These are phyloP conservation scores for Biscogniauxia mediterranea DNA, from an alignment of 2,329 filamentous ascomycete genomes.

Conservation along the genomic window DNA sequence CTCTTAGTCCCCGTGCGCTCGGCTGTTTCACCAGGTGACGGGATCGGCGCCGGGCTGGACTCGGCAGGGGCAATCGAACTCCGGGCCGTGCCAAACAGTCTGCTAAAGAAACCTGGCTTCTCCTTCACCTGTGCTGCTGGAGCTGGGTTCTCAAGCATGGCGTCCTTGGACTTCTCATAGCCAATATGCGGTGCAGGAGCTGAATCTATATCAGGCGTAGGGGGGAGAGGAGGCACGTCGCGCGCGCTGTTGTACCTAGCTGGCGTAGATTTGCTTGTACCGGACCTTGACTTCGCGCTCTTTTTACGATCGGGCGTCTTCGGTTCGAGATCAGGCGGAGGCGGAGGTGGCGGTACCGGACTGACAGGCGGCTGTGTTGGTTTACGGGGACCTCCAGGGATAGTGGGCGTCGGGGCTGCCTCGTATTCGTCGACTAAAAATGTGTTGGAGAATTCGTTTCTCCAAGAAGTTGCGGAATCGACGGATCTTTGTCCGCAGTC, in stretches of 20 bases:
- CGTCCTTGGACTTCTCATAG: conserved; percentile 58
- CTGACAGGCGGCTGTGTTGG: conserved; percentile 35
- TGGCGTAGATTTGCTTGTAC: conserved; percentile 28
- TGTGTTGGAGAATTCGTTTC: conserved; percentile 48
- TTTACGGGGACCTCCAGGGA: conserved; percentile 74
- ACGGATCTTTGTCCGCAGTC: conserved; percentile 58
- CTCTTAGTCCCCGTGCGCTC: conserved; percentile 40
- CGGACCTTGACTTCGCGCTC: conserved; percentile 52
- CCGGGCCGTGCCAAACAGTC: conserved; percentile 80
- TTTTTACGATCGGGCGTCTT: conserved; percentile 41
- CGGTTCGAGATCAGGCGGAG: conserved; percentile 39
- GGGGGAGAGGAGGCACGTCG: conserved; percentile 32
- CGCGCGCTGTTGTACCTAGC: conserved; percentile 29
- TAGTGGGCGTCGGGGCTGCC: conserved; percentile 80
- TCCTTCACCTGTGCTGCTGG: conserved; percentile 56
- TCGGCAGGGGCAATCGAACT: conserved; percentile 37
- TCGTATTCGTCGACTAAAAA: conserved; percentile 64
- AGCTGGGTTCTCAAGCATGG: conserved; percentile 42
- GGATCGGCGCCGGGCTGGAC: conserved; percentile 30
- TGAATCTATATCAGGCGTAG: conserved; percentile 40
- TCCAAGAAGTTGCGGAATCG: conserved; percentile 37
- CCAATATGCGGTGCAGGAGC: conserved; percentile 58
- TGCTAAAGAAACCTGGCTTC: conserved; percentile 84
- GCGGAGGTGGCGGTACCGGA: conserved; percentile 35
- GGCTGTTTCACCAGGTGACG: conserved; percentile 37